Conservation (phyloP, 108 stramenopile genomes). For the Skeletonema menzelii region DNA sequence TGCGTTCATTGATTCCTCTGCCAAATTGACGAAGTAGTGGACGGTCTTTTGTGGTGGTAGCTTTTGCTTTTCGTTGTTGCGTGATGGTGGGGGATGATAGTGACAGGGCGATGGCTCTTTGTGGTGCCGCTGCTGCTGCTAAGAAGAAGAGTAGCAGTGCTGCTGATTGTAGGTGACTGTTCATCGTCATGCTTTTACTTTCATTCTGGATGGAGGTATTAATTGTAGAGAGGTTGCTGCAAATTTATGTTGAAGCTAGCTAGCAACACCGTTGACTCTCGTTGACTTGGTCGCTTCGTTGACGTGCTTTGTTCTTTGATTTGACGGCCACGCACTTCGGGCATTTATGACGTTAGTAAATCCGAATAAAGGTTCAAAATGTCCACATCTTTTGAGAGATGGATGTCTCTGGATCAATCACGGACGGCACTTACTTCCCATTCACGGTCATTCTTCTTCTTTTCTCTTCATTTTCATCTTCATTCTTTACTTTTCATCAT, state of each 20-base stretch:
- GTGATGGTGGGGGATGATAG: background rate
- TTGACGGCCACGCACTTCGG: background rate
- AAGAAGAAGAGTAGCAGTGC: background rate
- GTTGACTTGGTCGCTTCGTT: no score
- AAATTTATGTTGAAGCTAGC: no score
- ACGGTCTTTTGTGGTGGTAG: slow-evolving; percentile 5
- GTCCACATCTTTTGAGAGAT: background rate
- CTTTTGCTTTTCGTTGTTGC: background rate
- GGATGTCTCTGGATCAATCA: no score
- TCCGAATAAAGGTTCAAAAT: background rate
- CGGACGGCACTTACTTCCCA: no score
- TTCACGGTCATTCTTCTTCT: background rate
- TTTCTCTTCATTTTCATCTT: no score
- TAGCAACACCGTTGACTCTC: no score
- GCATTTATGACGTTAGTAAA: background rate
- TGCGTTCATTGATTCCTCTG: slow-evolving; percentile 13
- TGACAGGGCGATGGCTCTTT: background rate
- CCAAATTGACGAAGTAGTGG: slow-evolving; percentile 42
- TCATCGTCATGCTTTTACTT: background rate
- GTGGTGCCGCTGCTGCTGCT: background rate
- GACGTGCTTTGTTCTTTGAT: background rate
- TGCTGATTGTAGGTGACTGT: background rate
- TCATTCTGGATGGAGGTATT: no score
- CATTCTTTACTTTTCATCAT: no score
- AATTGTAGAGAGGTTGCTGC: no score